phyloP scores from a whole-genome alignment of 1,284 basidiomycete species.

The Microbotryum scabiosae region DNA sequence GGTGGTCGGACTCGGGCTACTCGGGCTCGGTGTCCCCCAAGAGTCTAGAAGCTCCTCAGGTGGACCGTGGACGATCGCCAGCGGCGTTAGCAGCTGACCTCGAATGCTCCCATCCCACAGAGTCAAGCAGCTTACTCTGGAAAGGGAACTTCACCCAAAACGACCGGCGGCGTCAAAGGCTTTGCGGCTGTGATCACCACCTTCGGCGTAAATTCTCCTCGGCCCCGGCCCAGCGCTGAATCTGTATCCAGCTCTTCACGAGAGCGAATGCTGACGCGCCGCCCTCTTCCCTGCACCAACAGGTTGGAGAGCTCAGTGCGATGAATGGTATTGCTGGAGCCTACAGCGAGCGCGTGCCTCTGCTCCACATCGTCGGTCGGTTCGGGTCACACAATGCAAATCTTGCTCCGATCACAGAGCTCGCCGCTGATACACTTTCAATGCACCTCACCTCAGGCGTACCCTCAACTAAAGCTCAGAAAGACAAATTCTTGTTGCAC shows the following conservation, averaged over 20 bases:
- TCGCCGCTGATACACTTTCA: no score
- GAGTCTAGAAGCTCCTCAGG: no score
- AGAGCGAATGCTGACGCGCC: no score
- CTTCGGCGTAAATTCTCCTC: no score
- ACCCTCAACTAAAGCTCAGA: slow-evolving; percentile 66
- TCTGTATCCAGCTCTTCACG: no score
- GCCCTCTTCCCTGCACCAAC: no score
- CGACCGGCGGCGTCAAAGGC: slow-evolving; percentile 27
- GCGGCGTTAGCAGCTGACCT: slow-evolving; percentile 16
- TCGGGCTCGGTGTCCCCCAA: no score
- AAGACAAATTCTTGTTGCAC: slow-evolving; percentile 41
- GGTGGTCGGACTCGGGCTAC: no score
- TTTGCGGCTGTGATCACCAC: slow-evolving; percentile 45
- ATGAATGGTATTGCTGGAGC: slow-evolving; percentile 59
- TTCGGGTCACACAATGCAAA: no score
- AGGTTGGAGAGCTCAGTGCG: slow-evolving; percentile 70
- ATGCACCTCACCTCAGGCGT: slow-evolving; percentile 43
- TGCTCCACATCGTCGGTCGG: slow-evolving; percentile 72
- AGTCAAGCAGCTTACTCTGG: neutral
- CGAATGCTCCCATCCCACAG: neutral
- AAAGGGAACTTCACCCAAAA: slow-evolving; percentile 9
- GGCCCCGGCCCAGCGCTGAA: no score
- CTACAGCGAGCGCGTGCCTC: slow-evolving; percentile 73
- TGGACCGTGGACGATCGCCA: no score
- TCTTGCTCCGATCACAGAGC: no score